A percentile compares a stretch with the other conserved stretches of the same genome.
phyloP scores from a whole-genome alignment of 306 rosid species.

The Sicyos baderoa region DNA sequence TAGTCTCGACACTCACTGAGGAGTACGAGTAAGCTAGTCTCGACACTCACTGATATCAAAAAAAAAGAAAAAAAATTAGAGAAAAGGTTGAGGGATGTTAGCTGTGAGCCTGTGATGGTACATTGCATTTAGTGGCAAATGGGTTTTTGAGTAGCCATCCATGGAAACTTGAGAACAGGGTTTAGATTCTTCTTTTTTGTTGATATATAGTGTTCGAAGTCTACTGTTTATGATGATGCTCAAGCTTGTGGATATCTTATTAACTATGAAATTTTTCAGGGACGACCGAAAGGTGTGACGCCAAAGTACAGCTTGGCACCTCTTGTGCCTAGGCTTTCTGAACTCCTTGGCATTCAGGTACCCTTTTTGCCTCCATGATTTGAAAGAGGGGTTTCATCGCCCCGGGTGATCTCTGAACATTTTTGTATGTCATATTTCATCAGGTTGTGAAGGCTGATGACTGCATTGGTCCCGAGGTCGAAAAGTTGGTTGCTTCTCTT shows the following conservation, averaged over 20 bases:
- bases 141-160: background rate
- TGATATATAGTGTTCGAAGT: background rate
- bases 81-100: background rate
- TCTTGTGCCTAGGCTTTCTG: conserved; percentile 86
- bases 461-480: conserved; percentile 88
- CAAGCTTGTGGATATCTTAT: background rate
- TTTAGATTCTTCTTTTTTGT: background rate
- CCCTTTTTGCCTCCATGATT: conserved; percentile 10
- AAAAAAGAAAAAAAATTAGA: too few species aligned
- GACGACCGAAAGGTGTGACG: conserved; percentile 96
- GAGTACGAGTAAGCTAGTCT: too few species aligned
- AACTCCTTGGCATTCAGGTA: conserved; percentile 89
- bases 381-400: conserved; percentile 1
- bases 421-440: conserved; percentile 21
- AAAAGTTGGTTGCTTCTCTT: conserved; percentile 70
- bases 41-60: too few species aligned
- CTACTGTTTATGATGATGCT: conserved; percentile 6
- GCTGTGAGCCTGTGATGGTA: background rate
- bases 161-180: background rate
- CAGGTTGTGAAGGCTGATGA: conserved; percentile 95
- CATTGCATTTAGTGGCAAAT: conserved; percentile 9
- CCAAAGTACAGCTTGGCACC: conserved; percentile 93
- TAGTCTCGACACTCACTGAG: too few species aligned
- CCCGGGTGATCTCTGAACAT: background rate
- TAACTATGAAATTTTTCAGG: conserved; percentile 47